Evolutionary conservation across 257 asterid genomes (phyloP).

Genomic region (Eucommia ulmoides): DNA sequence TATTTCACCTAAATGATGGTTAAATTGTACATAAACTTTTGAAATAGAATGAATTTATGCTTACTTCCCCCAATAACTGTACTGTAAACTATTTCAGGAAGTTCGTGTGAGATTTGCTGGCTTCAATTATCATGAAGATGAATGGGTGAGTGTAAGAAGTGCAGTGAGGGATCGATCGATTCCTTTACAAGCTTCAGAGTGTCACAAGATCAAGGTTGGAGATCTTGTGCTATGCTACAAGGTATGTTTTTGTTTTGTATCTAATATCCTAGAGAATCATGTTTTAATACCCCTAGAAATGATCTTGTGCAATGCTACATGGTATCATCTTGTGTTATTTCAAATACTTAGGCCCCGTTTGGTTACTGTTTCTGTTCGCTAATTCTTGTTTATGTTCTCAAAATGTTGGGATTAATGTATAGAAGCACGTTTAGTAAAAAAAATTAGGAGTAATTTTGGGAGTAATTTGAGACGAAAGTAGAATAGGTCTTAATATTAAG

Average conservation of each 20-base stretch:
- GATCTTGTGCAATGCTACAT: slow-evolving; percentile 81
- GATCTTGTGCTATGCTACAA: slow-evolving; percentile 82
- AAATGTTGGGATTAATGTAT: too few relatives aligned
- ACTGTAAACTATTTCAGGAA: slow-evolving; percentile 30
- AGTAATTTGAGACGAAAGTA: too few relatives aligned
- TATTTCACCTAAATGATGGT: too few relatives aligned
- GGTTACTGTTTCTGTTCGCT: background rate
- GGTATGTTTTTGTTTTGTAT: slow-evolving; percentile 25
- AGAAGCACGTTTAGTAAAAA: too few relatives aligned
- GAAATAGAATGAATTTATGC: too few relatives aligned
- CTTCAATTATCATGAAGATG: slow-evolving; percentile 68
- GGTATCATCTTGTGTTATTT: slow-evolving; percentile 25
- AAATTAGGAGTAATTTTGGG: too few relatives aligned
- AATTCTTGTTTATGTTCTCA: background rate
- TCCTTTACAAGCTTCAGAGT: slow-evolving; percentile 69
- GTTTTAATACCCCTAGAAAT: too few relatives aligned
- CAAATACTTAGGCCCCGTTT: background rate
- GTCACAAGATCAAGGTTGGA: slow-evolving; percentile 48
- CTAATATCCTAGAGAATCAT: too few relatives aligned
- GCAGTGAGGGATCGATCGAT: slow-evolving; percentile 76
- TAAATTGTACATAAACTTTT: too few relatives aligned
- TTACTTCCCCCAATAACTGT: too few relatives aligned
- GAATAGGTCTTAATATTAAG: too few relatives aligned
- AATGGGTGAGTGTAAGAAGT: slow-evolving; percentile 61
- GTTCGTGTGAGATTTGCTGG: slow-evolving; percentile 87